Conservation (phyloP, 345 rosid genomes). For the Anastatica hierochuntica region DNA sequence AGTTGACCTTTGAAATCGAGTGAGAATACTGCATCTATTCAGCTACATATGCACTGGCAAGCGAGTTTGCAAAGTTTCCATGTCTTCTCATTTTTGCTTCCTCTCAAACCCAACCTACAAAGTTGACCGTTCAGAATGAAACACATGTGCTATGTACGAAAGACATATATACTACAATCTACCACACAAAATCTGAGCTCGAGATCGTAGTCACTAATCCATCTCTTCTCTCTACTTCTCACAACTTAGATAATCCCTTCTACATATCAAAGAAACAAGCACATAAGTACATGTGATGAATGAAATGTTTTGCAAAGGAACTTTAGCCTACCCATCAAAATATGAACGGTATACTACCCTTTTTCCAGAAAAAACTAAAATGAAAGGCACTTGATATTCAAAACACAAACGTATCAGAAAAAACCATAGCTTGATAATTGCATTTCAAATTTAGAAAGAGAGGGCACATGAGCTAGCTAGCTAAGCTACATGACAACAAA, state of each 20-base stretch:
- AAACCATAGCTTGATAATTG: slow-evolving; percentile 4
- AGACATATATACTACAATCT: too few relatives aligned
- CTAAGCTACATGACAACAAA: slow-evolving; percentile 6
- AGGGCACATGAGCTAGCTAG: neutral
- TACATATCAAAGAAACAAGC: slow-evolving; percentile 38
- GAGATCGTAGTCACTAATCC: slow-evolving; percentile 87
- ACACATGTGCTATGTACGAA: too few relatives aligned
- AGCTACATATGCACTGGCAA: slow-evolving; percentile 43
- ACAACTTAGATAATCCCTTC: slow-evolving; percentile 82
- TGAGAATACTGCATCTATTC: slow-evolving; percentile 54
- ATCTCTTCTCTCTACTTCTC: slow-evolving; percentile 47
- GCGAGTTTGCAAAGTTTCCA: slow-evolving; percentile 48
- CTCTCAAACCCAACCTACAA: slow-evolving; percentile 3
- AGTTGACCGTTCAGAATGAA: neutral
- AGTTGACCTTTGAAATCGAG: slow-evolving; percentile 65
- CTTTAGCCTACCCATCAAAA: too few relatives aligned
- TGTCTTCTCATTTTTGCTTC: slow-evolving; percentile 50
- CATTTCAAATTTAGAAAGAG: neutral
- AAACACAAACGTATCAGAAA: neutral
- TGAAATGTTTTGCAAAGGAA: too few relatives aligned
- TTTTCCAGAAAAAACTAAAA: too few relatives aligned
- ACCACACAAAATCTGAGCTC: slow-evolving; percentile 77
- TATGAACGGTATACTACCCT: too few relatives aligned
- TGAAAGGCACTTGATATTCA: too few relatives aligned
- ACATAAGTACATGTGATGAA: too few relatives aligned